Evolutionary conservation across 2,329 filamentous ascomycete species (phyloP).

Genomic region (Aspergillus clavatus): DNA sequence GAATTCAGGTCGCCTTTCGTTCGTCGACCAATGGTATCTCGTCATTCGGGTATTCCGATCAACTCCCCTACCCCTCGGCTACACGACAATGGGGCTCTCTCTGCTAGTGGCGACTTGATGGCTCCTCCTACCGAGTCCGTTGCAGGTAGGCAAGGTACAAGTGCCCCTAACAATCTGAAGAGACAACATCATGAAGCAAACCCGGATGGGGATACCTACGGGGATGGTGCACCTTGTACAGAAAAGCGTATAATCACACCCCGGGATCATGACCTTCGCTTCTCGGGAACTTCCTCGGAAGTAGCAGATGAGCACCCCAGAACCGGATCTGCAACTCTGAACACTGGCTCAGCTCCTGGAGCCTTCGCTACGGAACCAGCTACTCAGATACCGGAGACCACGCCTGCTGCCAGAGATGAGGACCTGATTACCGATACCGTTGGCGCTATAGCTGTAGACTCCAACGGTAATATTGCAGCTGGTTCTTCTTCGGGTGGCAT

Average conservation of each 20-base stretch:
- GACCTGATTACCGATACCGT: slow-evolving; percentile 88
- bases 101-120: not conserved
- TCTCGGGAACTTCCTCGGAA: no score
- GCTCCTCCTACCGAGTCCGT: not conserved
- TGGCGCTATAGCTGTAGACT: slow-evolving; percentile 89
- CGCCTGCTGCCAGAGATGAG: slow-evolving; percentile 18
- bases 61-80: not conserved
- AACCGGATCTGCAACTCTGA: not conserved
- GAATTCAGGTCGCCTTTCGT: slow-evolving; percentile 14
- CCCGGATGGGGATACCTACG: no score
- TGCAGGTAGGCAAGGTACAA: not conserved
- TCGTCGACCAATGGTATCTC: slow-evolving; percentile 17
- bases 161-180: not conserved
- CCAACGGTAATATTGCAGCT: slow-evolving; percentile 79
- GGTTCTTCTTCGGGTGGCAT: slow-evolving; percentile 96
- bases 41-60: slow-evolving; percentile 18
- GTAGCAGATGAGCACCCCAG: not conserved
- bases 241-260: no score
- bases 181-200: no score
- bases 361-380: not conserved
- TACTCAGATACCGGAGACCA: no score
- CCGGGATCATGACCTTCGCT: no score
- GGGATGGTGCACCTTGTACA: no score
- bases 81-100: not conserved
- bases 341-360: not conserved